These are phyloP conservation scores for Kokia cookei DNA, from an alignment of 441 rosid genomes.

Conservation along the genomic window DNA sequence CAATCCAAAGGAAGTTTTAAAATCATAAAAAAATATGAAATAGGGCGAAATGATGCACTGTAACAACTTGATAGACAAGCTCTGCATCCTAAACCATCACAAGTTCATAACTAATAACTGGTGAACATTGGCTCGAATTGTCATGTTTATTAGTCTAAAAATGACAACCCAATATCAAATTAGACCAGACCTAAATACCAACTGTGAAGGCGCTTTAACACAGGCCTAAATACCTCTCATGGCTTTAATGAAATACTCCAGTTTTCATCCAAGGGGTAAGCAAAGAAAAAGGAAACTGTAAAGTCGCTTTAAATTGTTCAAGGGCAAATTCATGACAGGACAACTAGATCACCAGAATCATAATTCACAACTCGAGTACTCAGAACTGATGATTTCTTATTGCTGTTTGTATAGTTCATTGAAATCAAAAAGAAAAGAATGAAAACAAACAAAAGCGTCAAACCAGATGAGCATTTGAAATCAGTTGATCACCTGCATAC, in stretches of 20 bases:
- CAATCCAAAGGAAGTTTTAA: too few relatives aligned
- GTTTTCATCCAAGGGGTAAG: too few relatives aligned
- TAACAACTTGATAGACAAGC: too few relatives aligned
- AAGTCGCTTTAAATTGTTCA: conserved; percentile 2
- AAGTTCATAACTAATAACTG: not conserved
- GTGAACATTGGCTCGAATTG: not conserved
- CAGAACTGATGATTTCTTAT: conserved; percentile 3
- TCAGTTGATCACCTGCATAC: conserved; percentile 1
- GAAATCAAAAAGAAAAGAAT: not conserved
- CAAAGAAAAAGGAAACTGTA: too few relatives aligned
- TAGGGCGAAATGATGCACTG: too few relatives aligned
- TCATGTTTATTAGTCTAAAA: not conserved
- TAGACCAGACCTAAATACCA: not conserved
- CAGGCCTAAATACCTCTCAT: too few relatives aligned
- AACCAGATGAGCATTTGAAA: not conserved
- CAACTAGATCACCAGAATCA: not conserved
- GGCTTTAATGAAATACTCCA: too few relatives aligned
- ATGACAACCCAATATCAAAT: not conserved
- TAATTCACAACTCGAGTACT: conserved; percentile 3
- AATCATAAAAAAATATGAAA: too few relatives aligned
- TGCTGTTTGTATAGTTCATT: conserved; percentile 9
- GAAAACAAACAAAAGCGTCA: not conserved
- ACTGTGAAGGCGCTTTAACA: not conserved
- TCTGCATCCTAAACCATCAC: not conserved
- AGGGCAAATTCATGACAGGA: not conserved